Conservation (phyloP, 129 eudicot genomes). For the Glebionis coronaria region DNA sequence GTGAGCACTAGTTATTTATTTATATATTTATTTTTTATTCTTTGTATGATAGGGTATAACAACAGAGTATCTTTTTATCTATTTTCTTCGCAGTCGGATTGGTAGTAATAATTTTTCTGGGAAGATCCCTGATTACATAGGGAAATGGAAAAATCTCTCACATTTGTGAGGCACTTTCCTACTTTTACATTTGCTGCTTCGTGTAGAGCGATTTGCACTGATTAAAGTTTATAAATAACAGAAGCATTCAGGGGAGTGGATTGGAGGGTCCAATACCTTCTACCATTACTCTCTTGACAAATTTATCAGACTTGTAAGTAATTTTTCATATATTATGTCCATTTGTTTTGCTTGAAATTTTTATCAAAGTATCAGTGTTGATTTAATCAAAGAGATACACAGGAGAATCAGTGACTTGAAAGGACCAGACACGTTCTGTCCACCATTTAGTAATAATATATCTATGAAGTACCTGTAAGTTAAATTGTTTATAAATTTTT, state of each 20-base stretch:
- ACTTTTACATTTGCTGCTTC: background rate
- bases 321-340: background rate
- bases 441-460: slow-evolving; percentile 31
- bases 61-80: background rate
- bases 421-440: slow-evolving; percentile 46
- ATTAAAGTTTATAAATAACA: slow-evolving; percentile 47
- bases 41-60: slow-evolving; percentile 10
- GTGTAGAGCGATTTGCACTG: slow-evolving; percentile 5
- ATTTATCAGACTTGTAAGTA: slow-evolving; percentile 61
- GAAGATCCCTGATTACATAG: slow-evolving; percentile 64
- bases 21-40: background rate
- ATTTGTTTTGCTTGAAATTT: slow-evolving; percentile 23
- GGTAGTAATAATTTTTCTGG: slow-evolving; percentile 60
- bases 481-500: slow-evolving; percentile 1
- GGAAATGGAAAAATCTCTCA: slow-evolving; percentile 46
- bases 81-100: slow-evolving; percentile 43
- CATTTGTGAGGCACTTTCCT: slow-evolving; percentile 41
- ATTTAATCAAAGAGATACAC: slow-evolving; percentile 35
- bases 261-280: slow-evolving; percentile 76
- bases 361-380: slow-evolving; percentile 17
- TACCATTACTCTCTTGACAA: slow-evolving; percentile 48
- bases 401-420: slow-evolving; percentile 73
- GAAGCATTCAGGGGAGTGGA: slow-evolving; percentile 71
- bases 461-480: slow-evolving; percentile 42
- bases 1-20: slow-evolving; percentile 38